Evolutionary conservation across 192 early-diverging fungal species (phyloP).

Genomic region (Neocallimastix lanati): DNA sequence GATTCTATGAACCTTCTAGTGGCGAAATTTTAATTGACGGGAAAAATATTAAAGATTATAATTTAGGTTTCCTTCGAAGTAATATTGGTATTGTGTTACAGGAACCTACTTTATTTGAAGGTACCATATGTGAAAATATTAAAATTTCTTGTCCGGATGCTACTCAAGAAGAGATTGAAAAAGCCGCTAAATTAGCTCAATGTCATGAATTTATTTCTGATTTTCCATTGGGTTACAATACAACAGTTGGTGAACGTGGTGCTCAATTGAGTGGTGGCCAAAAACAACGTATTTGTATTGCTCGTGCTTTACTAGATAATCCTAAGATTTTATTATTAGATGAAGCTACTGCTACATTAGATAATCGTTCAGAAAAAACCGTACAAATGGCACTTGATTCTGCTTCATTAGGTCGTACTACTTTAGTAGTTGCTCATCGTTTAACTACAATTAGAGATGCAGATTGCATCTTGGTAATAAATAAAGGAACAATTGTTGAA

Average conservation of each 20-base stretch:
- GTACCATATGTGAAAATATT: background rate
- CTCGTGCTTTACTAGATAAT: background rate
- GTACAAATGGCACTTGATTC: background rate
- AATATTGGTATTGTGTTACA: conserved; percentile 58
- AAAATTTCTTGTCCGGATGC: background rate
- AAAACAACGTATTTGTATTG: conserved; percentile 5
- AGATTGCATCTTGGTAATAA: background rate
- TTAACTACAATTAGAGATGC: background rate
- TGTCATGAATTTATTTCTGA: conserved; percentile 66
- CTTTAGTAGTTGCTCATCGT: background rate
- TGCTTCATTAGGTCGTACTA: background rate
- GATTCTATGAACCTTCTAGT: conserved; percentile 50
- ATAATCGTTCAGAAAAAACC: background rate
- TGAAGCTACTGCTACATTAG: background rate
- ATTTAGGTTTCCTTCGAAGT: conserved; percentile 39
- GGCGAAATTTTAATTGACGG: conserved; percentile 52
- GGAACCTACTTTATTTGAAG: background rate
- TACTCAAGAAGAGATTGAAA: background rate
- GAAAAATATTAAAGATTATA: conserved; percentile 27
- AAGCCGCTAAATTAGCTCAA: background rate
- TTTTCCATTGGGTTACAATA: conserved; percentile 65
- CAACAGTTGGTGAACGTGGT: conserved; percentile 56
- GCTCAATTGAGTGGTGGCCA: conserved; percentile 5
- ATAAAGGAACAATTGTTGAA: background rate
- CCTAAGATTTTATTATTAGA: background rate